Conservation (phyloP, 441 rosid species). For the Erodium trifolium region DNA sequence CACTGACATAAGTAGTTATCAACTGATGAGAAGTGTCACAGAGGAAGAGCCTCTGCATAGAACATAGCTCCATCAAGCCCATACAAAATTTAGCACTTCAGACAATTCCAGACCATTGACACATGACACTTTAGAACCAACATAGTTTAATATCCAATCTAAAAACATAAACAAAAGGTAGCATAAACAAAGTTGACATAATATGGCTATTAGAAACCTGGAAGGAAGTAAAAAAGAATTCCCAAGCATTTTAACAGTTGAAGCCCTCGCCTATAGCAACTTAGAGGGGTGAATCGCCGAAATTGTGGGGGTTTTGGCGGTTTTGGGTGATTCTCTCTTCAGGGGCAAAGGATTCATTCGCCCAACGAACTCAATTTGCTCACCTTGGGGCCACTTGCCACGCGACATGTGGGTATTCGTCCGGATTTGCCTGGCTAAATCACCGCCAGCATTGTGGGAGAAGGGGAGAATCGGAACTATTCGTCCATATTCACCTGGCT, state of each 20-base stretch:
- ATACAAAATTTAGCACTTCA: not conserved
- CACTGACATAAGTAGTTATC: not conserved
- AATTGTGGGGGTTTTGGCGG: too few relatives aligned
- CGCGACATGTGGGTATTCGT: too few relatives aligned
- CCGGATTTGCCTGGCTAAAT: too few relatives aligned
- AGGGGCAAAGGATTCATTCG: too few relatives aligned
- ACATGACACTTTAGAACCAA: not conserved
- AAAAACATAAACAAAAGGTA: not conserved
- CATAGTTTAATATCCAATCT: not conserved
- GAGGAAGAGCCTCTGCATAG: not conserved
- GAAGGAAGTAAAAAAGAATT: not conserved
- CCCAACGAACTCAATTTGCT: too few relatives aligned
- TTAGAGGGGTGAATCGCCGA: not conserved
- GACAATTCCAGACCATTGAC: not conserved
- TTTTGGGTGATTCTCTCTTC: too few relatives aligned
- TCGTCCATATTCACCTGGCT: too few relatives aligned
- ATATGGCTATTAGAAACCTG: not conserved
- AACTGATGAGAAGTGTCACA: not conserved
- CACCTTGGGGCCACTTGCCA: too few relatives aligned
- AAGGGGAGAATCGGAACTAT: too few relatives aligned
- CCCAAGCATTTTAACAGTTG: not conserved
- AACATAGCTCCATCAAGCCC: not conserved
- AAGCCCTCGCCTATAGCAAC: not conserved
- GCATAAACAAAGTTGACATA: not conserved
- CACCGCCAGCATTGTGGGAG: too few relatives aligned